Conservation (phyloP, 1,139 yeast genomes). For the Candida sanyaensis region DNA sequence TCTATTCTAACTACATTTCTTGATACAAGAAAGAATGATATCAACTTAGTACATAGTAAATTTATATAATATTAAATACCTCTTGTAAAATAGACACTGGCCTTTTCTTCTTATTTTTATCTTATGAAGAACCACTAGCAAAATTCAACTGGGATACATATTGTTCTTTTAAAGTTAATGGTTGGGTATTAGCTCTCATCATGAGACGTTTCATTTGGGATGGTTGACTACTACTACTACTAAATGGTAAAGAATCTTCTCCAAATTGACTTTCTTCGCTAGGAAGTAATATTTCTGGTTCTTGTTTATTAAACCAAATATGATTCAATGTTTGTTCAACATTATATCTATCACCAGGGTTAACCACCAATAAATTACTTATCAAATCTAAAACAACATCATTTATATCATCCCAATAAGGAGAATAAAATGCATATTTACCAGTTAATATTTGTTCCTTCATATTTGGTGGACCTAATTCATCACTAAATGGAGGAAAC, state of each 20-base stretch:
- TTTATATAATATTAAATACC: conserved; percentile 3
- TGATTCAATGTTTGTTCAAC: conserved; percentile 55
- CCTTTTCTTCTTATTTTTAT: no score
- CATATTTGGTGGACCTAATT: conserved; percentile 77
- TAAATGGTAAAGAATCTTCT: conserved; percentile 1
- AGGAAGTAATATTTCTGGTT: not conserved
- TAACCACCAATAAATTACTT: conserved; percentile 58
- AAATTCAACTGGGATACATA: conserved; percentile 29
- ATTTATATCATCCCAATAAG: conserved; percentile 73
- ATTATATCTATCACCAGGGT: conserved; percentile 54
- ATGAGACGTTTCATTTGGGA: conserved; percentile 6
- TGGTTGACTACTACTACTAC: conserved; percentile 1
- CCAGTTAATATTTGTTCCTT: conserved; percentile 70
- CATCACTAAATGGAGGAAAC: conserved; percentile 84
- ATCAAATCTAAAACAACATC: conserved; percentile 69
- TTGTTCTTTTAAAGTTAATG: conserved; percentile 34
- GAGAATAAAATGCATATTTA: conserved; percentile 72
- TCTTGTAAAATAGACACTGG: conserved; percentile 3
- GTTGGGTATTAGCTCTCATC: conserved; percentile 31
- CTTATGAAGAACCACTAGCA: not conserved
- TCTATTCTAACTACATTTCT: conserved; percentile 32
- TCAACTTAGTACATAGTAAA: conserved; percentile 7
- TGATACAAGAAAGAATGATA: conserved; percentile 27
- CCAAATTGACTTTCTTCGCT: conserved; percentile 10
- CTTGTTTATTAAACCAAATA: conserved; percentile 49